These are phyloP conservation scores for Yarrowia sp. DNA, from an alignment of 805 yeast genomes.

Conservation along the genomic window DNA sequence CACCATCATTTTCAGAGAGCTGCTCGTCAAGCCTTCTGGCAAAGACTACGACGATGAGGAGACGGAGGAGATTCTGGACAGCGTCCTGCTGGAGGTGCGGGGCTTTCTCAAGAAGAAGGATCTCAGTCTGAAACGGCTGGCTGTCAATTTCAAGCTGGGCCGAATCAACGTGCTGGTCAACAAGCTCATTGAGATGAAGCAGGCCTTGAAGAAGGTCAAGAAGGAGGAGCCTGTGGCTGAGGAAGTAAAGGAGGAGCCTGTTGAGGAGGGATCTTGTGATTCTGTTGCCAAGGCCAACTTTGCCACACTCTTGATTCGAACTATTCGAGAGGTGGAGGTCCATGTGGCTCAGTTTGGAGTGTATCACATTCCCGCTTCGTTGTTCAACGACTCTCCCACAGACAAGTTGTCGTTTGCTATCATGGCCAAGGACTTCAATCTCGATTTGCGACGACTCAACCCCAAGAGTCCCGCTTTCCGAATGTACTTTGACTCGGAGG, in stretches of 20 bases:
- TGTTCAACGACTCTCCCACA: slow-evolving; percentile 9
- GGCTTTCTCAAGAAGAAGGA: slow-evolving; percentile 38
- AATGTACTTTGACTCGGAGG: slow-evolving; percentile 38
- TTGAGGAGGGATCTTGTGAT: slow-evolving; percentile 26
- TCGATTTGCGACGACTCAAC: slow-evolving; percentile 43
- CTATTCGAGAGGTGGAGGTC: slow-evolving; percentile 41
- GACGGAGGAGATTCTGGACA: slow-evolving; percentile 39
- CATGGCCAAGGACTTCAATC: slow-evolving; percentile 39
- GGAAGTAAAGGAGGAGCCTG: background rate
- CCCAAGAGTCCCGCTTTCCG: slow-evolving; percentile 44
- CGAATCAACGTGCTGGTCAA: slow-evolving; percentile 34
- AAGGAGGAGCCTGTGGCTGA: background rate
- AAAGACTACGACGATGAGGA: slow-evolving; percentile 36
- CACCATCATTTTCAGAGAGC: slow-evolving; percentile 35
- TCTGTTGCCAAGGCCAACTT: slow-evolving; percentile 32
- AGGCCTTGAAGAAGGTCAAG: slow-evolving; percentile 28
- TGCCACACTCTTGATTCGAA: slow-evolving; percentile 37
- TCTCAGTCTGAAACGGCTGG: slow-evolving; percentile 38
- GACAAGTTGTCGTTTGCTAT: slow-evolving; percentile 33
- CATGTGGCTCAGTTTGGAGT: slow-evolving; percentile 39
- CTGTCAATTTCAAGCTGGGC: slow-evolving; percentile 37
- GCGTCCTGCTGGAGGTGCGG: slow-evolving; percentile 34
- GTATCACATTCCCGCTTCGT: slow-evolving; percentile 34
- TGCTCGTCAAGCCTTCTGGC: slow-evolving; percentile 36
- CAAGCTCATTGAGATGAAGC: slow-evolving; percentile 30